Evolutionary conservation across 805 yeast species (phyloP).

Genomic region (Nakazawaea peltata): DNA sequence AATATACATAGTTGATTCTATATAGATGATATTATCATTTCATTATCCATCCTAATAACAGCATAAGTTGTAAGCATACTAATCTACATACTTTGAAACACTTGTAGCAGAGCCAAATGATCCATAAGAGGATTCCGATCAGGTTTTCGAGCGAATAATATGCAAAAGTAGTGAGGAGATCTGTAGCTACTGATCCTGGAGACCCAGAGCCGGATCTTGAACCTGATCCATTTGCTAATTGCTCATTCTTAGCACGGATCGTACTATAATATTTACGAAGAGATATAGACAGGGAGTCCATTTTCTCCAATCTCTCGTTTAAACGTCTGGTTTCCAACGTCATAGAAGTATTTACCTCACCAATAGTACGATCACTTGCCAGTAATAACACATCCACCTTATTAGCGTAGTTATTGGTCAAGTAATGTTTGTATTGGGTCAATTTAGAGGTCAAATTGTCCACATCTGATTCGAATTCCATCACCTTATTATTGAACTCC

Average conservation of each 20-base stretch:
- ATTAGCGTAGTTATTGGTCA: conserved; percentile 20
- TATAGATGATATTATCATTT: not conserved
- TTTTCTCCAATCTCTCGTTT: conserved; percentile 38
- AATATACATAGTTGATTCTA: not conserved
- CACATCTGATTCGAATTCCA: conserved; percentile 6
- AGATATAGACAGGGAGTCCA: no score
- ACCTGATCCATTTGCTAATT: no score
- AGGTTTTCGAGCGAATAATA: conserved; percentile 42
- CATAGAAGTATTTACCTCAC: conserved; percentile 67
- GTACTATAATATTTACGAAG: no score
- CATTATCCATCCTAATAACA: conserved; percentile 2
- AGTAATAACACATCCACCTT: conserved; percentile 53
- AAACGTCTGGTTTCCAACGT: conserved; percentile 52
- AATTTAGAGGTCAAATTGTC: conserved; percentile 2
- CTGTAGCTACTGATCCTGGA: conserved; percentile 19
- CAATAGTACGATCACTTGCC: conserved; percentile 58
- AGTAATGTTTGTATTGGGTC: conserved; percentile 5
- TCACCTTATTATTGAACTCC: conserved; percentile 10
- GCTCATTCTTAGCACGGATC: no score
- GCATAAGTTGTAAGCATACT: not conserved
- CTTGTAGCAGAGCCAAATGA: conserved; percentile 40
- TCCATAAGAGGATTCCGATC: conserved; percentile 43
- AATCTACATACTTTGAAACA: conserved; percentile 1
- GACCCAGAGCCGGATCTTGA: no score
- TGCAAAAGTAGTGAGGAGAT: conserved; percentile 26